phyloP scores from a whole-genome alignment of 2,329 filamentous ascomycete genomes.

The Orbilia brochopaga region DNA sequence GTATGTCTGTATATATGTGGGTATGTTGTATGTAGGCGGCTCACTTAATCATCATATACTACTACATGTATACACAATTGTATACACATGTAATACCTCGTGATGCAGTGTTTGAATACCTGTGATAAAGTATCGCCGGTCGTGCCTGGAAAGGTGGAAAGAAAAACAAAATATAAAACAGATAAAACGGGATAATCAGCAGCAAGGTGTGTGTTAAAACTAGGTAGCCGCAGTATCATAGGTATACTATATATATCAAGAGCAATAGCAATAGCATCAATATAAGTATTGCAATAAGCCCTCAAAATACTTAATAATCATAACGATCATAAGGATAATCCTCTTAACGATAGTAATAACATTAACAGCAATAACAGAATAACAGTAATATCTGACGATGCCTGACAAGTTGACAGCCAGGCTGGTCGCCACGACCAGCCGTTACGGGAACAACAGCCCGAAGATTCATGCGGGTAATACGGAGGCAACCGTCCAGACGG shows the following conservation, averaged over 20 bases:
- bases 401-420: constrained; percentile 40
- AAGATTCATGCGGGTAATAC: constrained; percentile 48
- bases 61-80: too few relatives aligned
- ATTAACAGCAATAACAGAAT: not conserved
- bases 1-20: too few relatives aligned
- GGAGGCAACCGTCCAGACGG: constrained; percentile 44
- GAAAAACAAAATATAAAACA: not conserved
- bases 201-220: too few relatives aligned
- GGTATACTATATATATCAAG: not conserved
- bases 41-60: too few relatives aligned
- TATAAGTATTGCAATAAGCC: too few relatives aligned
- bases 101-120: too few relatives aligned
- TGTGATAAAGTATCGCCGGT: too few relatives aligned
- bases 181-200: not conserved
- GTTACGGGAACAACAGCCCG: constrained; percentile 27
- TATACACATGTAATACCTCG: too few relatives aligned
- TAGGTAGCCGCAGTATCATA: not conserved
- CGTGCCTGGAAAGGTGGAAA: too few relatives aligned
- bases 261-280: not conserved
- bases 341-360: not conserved
- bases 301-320: too few relatives aligned
- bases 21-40: too few relatives aligned
- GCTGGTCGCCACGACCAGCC: constrained; percentile 48
- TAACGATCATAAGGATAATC: too few relatives aligned
- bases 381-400: not conserved